Base-by-base conservation (phyloP, 306 rosid species). In the Corylus avellana region DNA sequence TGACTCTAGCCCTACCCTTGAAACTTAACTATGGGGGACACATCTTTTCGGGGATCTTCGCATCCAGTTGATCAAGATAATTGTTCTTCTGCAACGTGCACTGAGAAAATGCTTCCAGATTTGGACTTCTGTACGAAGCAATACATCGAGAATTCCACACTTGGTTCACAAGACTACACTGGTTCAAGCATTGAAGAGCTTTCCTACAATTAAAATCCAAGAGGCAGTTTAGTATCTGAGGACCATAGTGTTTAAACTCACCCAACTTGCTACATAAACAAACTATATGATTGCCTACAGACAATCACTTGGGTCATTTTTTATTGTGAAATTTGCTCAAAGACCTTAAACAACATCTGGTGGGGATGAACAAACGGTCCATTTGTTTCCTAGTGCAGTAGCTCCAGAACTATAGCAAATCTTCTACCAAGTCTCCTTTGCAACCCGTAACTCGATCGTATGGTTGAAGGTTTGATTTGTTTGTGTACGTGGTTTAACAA, bases 11-110 rank as follows among this genome's bases (percentile, higher is more conserved):
- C 79, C 72, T 75, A 79, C 35, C 90, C 97, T 48, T 80, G 81
- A 72, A 89, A 93, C 53, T 50, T 73, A 16, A 70, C 73, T 90
- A 90, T 83, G 5, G 98, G 93, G 4, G 84, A 77, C 73, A 93
- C 93, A 14, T 20, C 81, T 84, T 87, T 54, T 85, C 86, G 7
- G 94, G 97, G 72, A 91, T 58, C 86, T 90, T 73, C 18, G 98
- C 93, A 47, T 93, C 94, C 79, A 93, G 3, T 32, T 1, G 76
- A 12, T 83, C 92, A 71, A 93, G 98, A 77, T 97, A 93, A 70
- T 91, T 93, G 86, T 93, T 74, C 81, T 93, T 93, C 87, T 93
- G 98, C 89, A 93, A 70, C 37, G 89, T 97, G 70, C 98, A 93
- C 3, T 88, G 82, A 18, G 98, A 91, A 85, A 93, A 93, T 51